Evolutionary conservation across 306 rosid species (phyloP).

Genomic region (Cucurbita ficifolia): DNA sequence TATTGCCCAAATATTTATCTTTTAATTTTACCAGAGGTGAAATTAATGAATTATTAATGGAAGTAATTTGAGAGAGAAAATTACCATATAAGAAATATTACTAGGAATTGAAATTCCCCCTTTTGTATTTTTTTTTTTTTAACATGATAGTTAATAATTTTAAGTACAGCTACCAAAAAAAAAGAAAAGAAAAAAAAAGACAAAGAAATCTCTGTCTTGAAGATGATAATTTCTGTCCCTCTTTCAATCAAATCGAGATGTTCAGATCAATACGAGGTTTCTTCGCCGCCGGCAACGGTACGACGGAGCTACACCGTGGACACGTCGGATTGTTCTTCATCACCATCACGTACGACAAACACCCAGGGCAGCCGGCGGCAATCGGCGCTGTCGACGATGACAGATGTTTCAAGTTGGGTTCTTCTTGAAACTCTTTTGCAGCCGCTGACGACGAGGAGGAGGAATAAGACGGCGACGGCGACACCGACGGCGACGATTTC

Average conservation of each 20-base stretch:
- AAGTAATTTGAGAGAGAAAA: background rate
- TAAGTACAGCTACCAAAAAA: background rate
- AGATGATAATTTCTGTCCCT: background rate
- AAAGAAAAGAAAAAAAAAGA: background rate
- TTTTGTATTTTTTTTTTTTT: background rate
- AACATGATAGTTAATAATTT: background rate
- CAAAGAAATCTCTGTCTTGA: background rate
- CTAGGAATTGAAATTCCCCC: background rate
- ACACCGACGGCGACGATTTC: constrained; percentile 24
- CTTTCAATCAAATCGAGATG: constrained; percentile 38
- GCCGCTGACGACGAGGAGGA: constrained; percentile 45
- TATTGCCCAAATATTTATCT: no score
- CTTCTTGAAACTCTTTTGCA: constrained; percentile 38
- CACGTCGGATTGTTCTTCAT: constrained; percentile 81
- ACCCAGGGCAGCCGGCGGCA: constrained; percentile 92
- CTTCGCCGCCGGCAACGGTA: constrained; percentile 57
- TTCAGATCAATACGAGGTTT: constrained; percentile 89
- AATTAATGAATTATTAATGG: no score
- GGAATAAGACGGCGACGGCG: constrained; percentile 6
- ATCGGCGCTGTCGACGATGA: constrained; percentile 47
- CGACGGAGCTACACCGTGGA: constrained; percentile 70
- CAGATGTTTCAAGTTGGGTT: constrained; percentile 5
- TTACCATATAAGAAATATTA: background rate
- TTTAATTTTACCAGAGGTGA: no score
- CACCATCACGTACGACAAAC: constrained; percentile 71